Conservation (phyloP, 768 basidiomycete species). For the Rhizopogon vinicolor region DNA sequence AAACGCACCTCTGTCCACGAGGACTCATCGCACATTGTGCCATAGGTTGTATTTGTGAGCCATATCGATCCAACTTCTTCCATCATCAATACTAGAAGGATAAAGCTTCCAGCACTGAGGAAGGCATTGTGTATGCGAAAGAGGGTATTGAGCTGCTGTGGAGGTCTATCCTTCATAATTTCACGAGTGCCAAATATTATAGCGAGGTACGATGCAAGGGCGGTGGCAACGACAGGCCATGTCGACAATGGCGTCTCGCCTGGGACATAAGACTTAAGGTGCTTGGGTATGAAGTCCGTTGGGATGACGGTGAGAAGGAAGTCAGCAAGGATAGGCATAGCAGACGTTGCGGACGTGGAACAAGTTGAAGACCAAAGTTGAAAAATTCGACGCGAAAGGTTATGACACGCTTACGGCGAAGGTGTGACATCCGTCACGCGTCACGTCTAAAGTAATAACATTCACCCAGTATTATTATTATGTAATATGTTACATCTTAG, state of each 20-base stretch:
- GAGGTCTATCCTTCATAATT: conserved; percentile 73
- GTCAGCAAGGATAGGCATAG: conserved; percentile 75
- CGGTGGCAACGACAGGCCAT: conserved; percentile 55
- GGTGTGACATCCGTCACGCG: conserved; percentile 21
- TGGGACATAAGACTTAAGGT: conserved; percentile 45
- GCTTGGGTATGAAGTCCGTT: conserved; percentile 31
- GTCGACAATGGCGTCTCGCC: conserved; percentile 61
- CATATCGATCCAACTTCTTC: conserved; percentile 87
- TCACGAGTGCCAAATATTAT: conserved; percentile 82
- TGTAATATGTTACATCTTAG: no score
- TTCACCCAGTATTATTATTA: background rate
- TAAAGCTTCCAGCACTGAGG: conserved; percentile 77
- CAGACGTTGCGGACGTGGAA: conserved; percentile 14
- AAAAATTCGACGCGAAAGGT: conserved; percentile 19
- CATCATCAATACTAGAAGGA: conserved; percentile 83
- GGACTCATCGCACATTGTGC: conserved; percentile 67
- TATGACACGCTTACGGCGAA: conserved; percentile 13
- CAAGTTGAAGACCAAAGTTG: conserved; percentile 16
- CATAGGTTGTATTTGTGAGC: conserved; percentile 66
- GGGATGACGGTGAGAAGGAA: conserved; percentile 58
- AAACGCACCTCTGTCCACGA: conserved; percentile 86
- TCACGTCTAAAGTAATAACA: conserved; percentile 1
- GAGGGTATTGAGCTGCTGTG: conserved; percentile 72
- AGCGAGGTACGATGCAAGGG: conserved; percentile 79
- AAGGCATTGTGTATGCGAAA: conserved; percentile 92